Conservation (phyloP, 2,329 filamentous ascomycete species). For the Fusarium drepaniforme region DNA sequence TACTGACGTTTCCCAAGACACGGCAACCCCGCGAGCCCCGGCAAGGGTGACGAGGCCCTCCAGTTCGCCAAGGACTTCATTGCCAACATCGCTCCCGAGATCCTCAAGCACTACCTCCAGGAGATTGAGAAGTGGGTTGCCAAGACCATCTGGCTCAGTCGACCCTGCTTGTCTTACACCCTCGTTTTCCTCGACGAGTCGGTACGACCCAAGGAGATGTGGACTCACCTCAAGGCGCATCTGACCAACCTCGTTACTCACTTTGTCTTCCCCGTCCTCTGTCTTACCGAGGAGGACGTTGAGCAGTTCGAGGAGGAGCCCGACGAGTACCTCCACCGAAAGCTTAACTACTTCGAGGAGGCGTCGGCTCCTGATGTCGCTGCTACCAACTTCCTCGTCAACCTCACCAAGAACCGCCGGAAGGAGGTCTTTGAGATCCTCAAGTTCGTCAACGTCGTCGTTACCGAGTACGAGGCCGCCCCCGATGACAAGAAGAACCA, state of each 20-base stretch:
- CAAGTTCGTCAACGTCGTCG: conserved; percentile 93
- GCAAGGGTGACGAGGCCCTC: conserved; percentile 80
- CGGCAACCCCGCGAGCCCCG: conserved; percentile 84
- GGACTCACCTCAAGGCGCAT: conserved; percentile 92
- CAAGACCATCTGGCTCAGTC: conserved; percentile 94
- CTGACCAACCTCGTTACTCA: conserved; percentile 94
- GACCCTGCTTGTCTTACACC: conserved; percentile 92
- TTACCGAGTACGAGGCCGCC: conserved; percentile 90
- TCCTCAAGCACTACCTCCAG: conserved; percentile 92
- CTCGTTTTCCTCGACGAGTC: conserved; percentile 97
- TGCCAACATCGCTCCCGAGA: conserved; percentile 91
- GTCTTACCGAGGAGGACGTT: conserved; percentile 90
- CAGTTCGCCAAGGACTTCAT: conserved; percentile 93
- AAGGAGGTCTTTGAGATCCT: conserved; percentile 97
- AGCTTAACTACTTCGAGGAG: conserved; percentile 98
- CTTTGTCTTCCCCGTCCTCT: conserved; percentile 94
- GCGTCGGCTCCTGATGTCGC: conserved; percentile 95
- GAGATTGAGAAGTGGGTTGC: conserved; percentile 99
- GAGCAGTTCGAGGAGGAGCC: conserved; percentile 95
- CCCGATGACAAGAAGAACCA: conserved; percentile 93
- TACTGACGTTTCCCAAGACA: conserved; percentile 69
- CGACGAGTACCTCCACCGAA: conserved; percentile 95
- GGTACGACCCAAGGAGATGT: conserved; percentile 97
- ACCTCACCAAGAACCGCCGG: conserved; percentile 91
- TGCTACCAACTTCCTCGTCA: conserved; percentile 95